Base-by-base conservation (phyloP, 805 yeast genomes). In the Candida namnaoensis region DNA sequence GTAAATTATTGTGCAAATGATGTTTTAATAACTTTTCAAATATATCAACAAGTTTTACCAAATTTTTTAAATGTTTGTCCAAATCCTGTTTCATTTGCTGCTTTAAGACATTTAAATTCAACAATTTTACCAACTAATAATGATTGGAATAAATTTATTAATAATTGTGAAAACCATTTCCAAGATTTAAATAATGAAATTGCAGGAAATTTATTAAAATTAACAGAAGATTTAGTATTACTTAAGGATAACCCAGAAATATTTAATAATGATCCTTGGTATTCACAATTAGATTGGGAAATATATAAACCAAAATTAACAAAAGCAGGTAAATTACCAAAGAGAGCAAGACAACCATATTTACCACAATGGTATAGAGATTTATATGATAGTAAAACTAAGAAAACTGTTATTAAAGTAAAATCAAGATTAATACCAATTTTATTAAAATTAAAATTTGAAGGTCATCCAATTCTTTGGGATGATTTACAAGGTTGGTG, bases 51-150 rank as follows among this genome's bases (percentile, higher is more conserved):
- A 44, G 74, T 88, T 1, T 76, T 80, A 30, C 96, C 96, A 1
- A 63, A 66, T 32, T 93, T 86, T 53, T 58, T 74, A 26, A 52
- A 66, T 30, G 72, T 77, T 39, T 78, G 90, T 36, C 96, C 99
- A 0, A 99, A 93, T 60, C 97, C 99, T 0, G 95, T 91, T 2
- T 85, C 95, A 13, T 83, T 90, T 64, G 90, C 93, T 1, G 96
- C 96, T 2, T 64, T 93, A 37, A 70, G 82, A 48, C 81, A 78
- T 42, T 66, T 93, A 53, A 80, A 88, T 9, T 71, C 82, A 19
- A 74, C 85, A 37, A 76, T 90, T 38, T 62, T 95, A 35, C 96
- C 99, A 1, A 82, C 95, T 0, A 76, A 83, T 14, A 60, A 72
- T 12, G 52, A 64, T 12, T 93, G 99, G 99, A 68, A 78, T 12